Conservation (phyloP, 2,329 filamentous ascomycete genomes). For the Colletotrichum sp. region DNA sequence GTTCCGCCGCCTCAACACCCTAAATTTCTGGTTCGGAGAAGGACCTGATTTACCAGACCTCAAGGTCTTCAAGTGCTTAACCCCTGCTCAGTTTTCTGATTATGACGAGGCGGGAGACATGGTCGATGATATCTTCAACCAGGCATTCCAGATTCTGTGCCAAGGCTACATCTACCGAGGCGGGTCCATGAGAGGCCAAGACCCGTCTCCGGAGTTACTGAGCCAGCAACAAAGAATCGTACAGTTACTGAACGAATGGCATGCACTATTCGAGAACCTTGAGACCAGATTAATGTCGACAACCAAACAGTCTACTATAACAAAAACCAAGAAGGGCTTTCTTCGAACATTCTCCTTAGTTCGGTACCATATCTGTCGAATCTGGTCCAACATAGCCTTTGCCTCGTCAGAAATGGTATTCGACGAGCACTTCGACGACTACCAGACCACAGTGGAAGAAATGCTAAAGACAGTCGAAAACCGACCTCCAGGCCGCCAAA, state of each 20-base stretch:
- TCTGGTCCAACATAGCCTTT: slow-evolving; percentile 1
- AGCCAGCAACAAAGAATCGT: neutral
- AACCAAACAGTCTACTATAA: neutral
- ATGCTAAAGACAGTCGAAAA: slow-evolving; percentile 13
- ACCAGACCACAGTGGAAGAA: slow-evolving; percentile 39
- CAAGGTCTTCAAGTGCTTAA: neutral
- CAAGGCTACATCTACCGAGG: slow-evolving; percentile 30
- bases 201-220: slow-evolving; percentile 20
- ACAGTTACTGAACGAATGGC: neutral
- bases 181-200: neutral
- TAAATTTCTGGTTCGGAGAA: slow-evolving; percentile 1
- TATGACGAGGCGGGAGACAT: slow-evolving; percentile 33
- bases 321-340: neutral
- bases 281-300: neutral
- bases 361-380: neutral
- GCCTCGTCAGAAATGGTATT: slow-evolving; percentile 32
- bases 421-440: slow-evolving; percentile 37
- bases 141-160: slow-evolving; percentile 33
- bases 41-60: slow-evolving; percentile 20
- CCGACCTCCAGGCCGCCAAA: neutral
- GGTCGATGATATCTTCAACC: slow-evolving; percentile 32
- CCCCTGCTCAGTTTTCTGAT: neutral
- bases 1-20: neutral
- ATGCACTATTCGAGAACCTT: slow-evolving; percentile 25
- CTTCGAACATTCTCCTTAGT: neutral